These are phyloP conservation scores for Achlya hypogyna DNA, from an alignment of 352 stramenopile species.

Conservation along the genomic window DNA sequence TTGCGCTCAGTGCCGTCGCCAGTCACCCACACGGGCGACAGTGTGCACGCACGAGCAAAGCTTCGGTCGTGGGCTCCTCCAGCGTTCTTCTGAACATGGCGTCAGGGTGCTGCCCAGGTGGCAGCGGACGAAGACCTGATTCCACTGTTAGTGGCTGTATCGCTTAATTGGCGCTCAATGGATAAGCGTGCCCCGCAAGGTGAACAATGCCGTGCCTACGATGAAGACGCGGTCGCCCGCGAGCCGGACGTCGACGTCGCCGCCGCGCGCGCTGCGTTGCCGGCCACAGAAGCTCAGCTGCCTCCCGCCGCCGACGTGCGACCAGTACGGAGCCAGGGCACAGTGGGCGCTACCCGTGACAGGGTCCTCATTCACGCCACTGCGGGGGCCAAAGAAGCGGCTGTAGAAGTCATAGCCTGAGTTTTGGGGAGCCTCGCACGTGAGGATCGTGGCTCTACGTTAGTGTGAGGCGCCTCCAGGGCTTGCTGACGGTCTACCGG, in stretches of 20 bases:
- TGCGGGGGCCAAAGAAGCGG: constrained; percentile 84
- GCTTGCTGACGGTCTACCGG: constrained; percentile 21
- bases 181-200: constrained; percentile 23
- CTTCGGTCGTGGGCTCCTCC: no score
- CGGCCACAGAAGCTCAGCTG: constrained; percentile 26
- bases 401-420: constrained; percentile 39
- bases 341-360: constrained; percentile 90
- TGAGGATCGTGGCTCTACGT: constrained; percentile 30
- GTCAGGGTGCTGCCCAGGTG: no score
- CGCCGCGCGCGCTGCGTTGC: constrained; percentile 38
- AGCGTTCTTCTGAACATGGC: no score
- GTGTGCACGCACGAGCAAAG: no score
- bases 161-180: no score
- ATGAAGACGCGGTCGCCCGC: constrained; percentile 33
- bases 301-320: constrained; percentile 20
- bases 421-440: constrained; percentile 21
- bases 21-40: no score
- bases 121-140: no score
- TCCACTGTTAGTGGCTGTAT: no score
- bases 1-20: no score
- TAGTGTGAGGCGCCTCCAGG: background rate
- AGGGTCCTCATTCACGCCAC: constrained; percentile 87
- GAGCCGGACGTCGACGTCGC: constrained; percentile 35
- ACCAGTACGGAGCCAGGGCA: constrained; percentile 81
- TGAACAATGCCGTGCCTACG: constrained; percentile 31